A percentile compares a stretch with the other conserved stretches of the same genome.
Evolutionary conservation across 1,284 basidiomycete species (phyloP).

Genomic region (Tilletiopsis washingtonensis): DNA sequence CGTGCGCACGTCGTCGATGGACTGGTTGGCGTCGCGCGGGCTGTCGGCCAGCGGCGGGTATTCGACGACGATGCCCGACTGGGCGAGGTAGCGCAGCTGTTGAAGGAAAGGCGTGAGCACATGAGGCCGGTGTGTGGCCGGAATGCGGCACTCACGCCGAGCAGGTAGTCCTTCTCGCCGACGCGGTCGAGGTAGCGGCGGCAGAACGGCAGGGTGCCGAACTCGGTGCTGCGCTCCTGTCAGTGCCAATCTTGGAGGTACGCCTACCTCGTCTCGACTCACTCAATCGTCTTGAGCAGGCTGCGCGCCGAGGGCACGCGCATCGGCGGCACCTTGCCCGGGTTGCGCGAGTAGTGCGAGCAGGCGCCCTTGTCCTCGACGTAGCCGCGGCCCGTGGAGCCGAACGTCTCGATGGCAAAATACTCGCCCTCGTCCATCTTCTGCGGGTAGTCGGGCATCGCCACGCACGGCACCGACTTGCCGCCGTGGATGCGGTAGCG

Average conservation of each 20-base stretch:
- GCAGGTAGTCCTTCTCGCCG: conserved; percentile 90
- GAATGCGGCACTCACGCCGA: conserved; percentile 56
- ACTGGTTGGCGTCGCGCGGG: no score
- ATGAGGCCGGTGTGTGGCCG: not conserved
- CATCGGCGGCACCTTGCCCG: conserved; percentile 58
- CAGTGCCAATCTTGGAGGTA: no score
- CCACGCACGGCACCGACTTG: conserved; percentile 81
- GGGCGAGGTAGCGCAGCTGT: conserved; percentile 81
- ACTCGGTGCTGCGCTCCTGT: no score
- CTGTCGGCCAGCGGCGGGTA: conserved; percentile 93
- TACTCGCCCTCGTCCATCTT: conserved; percentile 99
- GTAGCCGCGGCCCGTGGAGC: conserved; percentile 84
- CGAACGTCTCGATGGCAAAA: conserved; percentile 98
- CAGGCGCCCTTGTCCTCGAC: conserved; percentile 84
- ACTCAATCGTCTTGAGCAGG: conserved; percentile 80
- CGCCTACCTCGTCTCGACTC: no score
- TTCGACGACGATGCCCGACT: conserved; percentile 77
- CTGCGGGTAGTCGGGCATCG: conserved; percentile 67
- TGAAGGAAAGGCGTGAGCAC: not conserved
- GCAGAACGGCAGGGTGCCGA: conserved; percentile 93
- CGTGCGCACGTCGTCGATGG: conserved; percentile 39
- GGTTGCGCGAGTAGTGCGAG: conserved; percentile 74
- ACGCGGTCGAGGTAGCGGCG: conserved; percentile 72
- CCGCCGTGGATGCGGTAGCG: conserved; percentile 48
- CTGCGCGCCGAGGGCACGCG: conserved; percentile 66